Percentiles rank a stretch among this genome's conserved stretches.
phyloP scores from a whole-genome alignment of 805 yeast species.

The Saccharomyces kudriavzevii region DNA sequence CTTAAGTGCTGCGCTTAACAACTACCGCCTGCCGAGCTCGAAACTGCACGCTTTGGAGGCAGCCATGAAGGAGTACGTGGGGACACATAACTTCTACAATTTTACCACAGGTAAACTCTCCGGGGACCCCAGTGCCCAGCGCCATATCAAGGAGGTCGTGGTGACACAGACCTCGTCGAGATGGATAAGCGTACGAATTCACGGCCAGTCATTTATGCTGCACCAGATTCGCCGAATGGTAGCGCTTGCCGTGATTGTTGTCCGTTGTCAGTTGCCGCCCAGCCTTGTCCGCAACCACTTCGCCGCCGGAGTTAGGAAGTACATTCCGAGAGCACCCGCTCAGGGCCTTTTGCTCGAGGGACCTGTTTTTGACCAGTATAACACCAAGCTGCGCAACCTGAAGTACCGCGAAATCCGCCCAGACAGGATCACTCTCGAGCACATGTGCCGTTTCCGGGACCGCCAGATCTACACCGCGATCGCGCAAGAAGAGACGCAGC shows the following conservation, averaged over 20 bases:
- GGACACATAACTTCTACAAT: conserved; percentile 82
- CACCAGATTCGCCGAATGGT: conserved; percentile 95
- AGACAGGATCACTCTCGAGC: conserved; percentile 74
- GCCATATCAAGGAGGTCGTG: conserved; percentile 65
- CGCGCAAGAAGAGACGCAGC: neutral
- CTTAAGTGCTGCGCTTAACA: conserved; percentile 53
- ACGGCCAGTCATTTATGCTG: conserved; percentile 91
- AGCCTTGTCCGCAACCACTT: conserved; percentile 63
- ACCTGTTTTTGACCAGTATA: conserved; percentile 76
- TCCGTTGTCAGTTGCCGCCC: conserved; percentile 68
- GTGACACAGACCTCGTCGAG: conserved; percentile 82
- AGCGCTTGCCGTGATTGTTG: conserved; percentile 72
- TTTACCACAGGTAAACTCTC: conserved; percentile 62
- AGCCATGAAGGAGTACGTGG: conserved; percentile 60
- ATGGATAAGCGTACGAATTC: conserved; percentile 84
- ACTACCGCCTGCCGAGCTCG: conserved; percentile 49
- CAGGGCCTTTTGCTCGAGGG: conserved; percentile 73
- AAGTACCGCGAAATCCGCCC: conserved; percentile 32
- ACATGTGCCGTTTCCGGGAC: neutral
- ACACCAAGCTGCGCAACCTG: conserved; percentile 50
- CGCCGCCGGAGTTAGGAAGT: conserved; percentile 46
- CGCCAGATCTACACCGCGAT: neutral
- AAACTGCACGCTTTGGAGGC: conserved; percentile 51
- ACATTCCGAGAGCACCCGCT: conserved; percentile 91
- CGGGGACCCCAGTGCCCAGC: conserved; percentile 65